Percentiles rank a stretch among this genome's conserved stretches.
phyloP scores from a whole-genome alignment of 371 early-diverging fungal species.

The Scutellospora calospora region DNA sequence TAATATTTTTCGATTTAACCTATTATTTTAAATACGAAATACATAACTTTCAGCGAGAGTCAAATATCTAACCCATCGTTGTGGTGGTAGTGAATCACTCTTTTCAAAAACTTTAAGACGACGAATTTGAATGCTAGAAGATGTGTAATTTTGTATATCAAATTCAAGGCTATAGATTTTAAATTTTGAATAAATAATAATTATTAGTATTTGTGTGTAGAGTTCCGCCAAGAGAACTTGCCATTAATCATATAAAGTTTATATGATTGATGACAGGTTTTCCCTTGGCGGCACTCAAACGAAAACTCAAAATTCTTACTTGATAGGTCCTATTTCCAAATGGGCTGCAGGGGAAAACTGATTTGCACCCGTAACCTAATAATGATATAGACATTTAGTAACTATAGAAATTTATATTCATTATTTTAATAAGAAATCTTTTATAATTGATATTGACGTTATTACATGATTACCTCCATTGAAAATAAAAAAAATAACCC shows the following conservation, averaged over 20 bases:
- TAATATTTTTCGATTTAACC: too few relatives aligned
- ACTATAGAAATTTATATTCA: too few relatives aligned
- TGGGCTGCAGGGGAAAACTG: background rate
- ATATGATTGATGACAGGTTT: too few relatives aligned
- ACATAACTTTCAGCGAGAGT: slow-evolving; percentile 41
- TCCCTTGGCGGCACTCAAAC: too few relatives aligned
- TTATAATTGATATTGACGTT: too few relatives aligned
- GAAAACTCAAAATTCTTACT: background rate
- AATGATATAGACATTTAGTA: background rate
- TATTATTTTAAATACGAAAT: slow-evolving; percentile 28
- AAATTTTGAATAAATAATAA: background rate
- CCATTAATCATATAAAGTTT: too few relatives aligned
- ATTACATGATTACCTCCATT: background rate
- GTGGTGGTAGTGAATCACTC: slow-evolving; percentile 33
- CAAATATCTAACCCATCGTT: slow-evolving; percentile 43
- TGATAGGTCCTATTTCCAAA: slow-evolving; percentile 36
- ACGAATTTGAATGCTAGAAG: slow-evolving; percentile 38
- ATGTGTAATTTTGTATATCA: slow-evolving; percentile 43
- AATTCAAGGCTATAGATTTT: slow-evolving; percentile 35
- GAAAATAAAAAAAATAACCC: background rate
- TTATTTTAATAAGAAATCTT: too few relatives aligned
- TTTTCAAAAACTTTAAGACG: slow-evolving; percentile 38
- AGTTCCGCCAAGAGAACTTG: too few relatives aligned
- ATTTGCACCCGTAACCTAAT: background rate
- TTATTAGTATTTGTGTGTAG: too few relatives aligned